Evolutionary conservation across 768 basidiomycete species (phyloP).

Genomic region (Mycena leptocephala): DNA sequence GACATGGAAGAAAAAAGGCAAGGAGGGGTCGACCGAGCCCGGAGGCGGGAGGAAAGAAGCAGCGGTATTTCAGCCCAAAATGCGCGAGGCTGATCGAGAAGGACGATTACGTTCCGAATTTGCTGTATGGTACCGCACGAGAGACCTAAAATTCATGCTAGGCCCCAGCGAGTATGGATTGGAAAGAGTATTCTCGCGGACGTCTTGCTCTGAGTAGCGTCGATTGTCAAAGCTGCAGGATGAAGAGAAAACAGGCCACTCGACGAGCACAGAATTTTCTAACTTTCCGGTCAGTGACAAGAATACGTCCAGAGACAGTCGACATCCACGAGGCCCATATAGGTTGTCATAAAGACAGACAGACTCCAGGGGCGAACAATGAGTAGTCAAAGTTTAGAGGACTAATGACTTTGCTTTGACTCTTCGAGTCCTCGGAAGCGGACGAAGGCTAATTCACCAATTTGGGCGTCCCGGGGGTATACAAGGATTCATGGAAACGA

Average conservation of each 20-base stretch:
- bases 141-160: neutral
- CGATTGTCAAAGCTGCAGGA: too few species aligned
- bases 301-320: neutral
- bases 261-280: neutral
- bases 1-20: constrained; percentile 10
- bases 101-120: constrained; percentile 31
- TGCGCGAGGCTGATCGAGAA: constrained; percentile 36
- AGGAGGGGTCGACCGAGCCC: neutral
- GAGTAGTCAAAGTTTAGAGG: too few species aligned
- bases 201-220: too few species aligned
- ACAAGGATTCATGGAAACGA: too few species aligned
- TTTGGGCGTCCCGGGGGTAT: too few species aligned
- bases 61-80: neutral
- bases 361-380: too few species aligned
- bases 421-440: too few species aligned
- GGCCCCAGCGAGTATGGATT: neutral
- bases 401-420: too few species aligned
- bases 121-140: neutral
- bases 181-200: neutral
- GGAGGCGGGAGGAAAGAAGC: constrained; percentile 17
- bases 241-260: too few species aligned
- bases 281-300: neutral
- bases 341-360: too few species aligned
- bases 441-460: too few species aligned
- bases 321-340: too few species aligned